Conservation (phyloP, 1,139 yeast species). For the Keqinozyma sinolaborantium region DNA sequence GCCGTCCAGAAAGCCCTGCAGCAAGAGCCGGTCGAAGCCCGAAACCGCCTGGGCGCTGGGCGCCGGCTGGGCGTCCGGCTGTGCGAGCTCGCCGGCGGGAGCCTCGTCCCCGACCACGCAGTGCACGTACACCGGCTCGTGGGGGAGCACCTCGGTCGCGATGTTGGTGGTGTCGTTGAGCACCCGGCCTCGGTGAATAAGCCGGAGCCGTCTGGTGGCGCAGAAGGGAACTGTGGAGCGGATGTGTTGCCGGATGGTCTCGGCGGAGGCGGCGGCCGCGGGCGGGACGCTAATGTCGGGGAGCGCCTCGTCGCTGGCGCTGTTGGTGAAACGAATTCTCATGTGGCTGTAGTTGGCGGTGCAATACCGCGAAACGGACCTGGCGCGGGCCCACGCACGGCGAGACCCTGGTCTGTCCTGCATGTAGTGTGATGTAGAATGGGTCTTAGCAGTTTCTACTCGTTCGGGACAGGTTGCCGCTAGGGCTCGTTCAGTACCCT, state of each 20-base stretch:
- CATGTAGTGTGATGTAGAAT: no score
- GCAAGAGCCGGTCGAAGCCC: slow-evolving; percentile 80
- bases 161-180: slow-evolving; percentile 59
- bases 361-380: no score
- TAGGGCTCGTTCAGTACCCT: no score
- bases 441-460: no score
- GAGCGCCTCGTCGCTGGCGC: not conserved
- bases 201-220: slow-evolving; percentile 53
- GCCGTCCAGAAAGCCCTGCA: slow-evolving; percentile 77
- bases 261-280: not conserved
- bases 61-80: slow-evolving; percentile 60
- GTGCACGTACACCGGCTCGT: slow-evolving; percentile 48
- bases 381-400: no score
- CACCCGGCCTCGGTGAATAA: slow-evolving; percentile 74
- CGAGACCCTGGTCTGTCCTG: no score
- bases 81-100: slow-evolving; percentile 52
- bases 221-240: slow-evolving; percentile 23
- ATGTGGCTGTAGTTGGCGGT: no score
- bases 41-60: slow-evolving; percentile 59
- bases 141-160: slow-evolving; percentile 41
- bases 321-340: not conserved
- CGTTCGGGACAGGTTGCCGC: no score
- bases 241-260: slow-evolving; percentile 17
- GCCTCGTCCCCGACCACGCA: slow-evolving; percentile 78
- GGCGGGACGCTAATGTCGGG: slow-evolving; percentile 5